phyloP scores from a whole-genome alignment of 305 asterid species.

The Fraxinus dipetala region DNA sequence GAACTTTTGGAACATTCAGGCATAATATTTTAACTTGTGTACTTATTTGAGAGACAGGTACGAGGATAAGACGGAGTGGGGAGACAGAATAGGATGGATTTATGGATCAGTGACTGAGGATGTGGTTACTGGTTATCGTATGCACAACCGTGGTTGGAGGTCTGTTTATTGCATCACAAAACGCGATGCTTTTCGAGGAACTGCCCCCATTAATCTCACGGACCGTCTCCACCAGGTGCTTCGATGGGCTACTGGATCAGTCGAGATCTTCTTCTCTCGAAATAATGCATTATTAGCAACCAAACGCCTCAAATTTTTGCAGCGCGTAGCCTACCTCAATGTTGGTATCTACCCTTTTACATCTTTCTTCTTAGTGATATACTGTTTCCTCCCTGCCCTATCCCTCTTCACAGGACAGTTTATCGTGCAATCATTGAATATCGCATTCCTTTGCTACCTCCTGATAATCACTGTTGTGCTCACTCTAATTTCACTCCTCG shows the following conservation, averaged over 20 bases:
- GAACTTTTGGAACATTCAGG: too few relatives aligned
- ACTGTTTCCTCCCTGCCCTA: slow-evolving; percentile 87
- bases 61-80: slow-evolving; percentile 98
- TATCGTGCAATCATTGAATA: slow-evolving; percentile 61
- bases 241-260: slow-evolving; percentile 98
- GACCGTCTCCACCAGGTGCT: slow-evolving; percentile 98
- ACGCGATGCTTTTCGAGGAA: slow-evolving; percentile 91
- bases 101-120: slow-evolving; percentile 98
- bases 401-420: slow-evolving; percentile 84
- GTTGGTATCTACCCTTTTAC: slow-evolving; percentile 96
- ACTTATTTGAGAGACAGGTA: slow-evolving; percentile 41
- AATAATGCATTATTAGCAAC: slow-evolving; percentile 82
- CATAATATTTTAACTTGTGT: not conserved
- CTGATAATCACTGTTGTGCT: slow-evolving; percentile 61
- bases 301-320: slow-evolving; percentile 82
- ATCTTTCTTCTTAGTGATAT: slow-evolving; percentile 74
- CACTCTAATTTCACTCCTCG: slow-evolving; percentile 70
- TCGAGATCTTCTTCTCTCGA: slow-evolving; percentile 87
- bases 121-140: slow-evolving; percentile 95
- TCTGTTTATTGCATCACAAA: slow-evolving; percentile 90
- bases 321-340: slow-evolving; percentile 82
- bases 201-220: slow-evolving; percentile 93
- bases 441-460: slow-evolving; percentile 62
- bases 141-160: slow-evolving; percentile 99
- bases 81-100: slow-evolving; percentile 95